Evolutionary conservation across 257 asterid genomes (phyloP).

Genomic region (Penstemon eatonii): DNA sequence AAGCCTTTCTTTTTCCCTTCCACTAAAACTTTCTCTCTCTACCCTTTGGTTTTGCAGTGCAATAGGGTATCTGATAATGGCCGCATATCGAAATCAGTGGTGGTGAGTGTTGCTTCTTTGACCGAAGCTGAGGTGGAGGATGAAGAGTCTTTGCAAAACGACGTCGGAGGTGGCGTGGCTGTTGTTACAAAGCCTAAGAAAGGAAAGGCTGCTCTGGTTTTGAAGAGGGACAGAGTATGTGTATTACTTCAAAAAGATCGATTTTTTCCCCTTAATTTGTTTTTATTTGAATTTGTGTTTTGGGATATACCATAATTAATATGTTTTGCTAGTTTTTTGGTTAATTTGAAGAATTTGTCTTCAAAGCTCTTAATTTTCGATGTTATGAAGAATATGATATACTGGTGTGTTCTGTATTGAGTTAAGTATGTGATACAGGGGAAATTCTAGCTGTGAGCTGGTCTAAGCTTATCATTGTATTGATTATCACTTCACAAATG

Average conservation of each 20-base stretch:
- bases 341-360: slow-evolving; percentile 3
- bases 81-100: slow-evolving; percentile 42
- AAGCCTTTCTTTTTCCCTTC: slow-evolving; percentile 27
- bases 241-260: neutral
- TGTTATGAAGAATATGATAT: too few species aligned
- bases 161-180: slow-evolving; percentile 38
- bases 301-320: slow-evolving; percentile 2
- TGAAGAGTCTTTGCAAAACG: slow-evolving; percentile 39
- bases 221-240: slow-evolving; percentile 84
- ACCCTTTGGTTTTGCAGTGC: slow-evolving; percentile 38
- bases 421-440: too few species aligned
- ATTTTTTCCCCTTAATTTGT: neutral
- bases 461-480: neutral
- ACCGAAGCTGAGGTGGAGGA: slow-evolving; percentile 50
- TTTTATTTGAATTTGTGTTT: neutral
- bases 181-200: slow-evolving; percentile 69
- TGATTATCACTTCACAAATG: neutral
- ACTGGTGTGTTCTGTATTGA: too few species aligned
- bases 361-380: too few species aligned
- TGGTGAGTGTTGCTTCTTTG: slow-evolving; percentile 42
- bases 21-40: slow-evolving; percentile 27
- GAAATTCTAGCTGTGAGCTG: neutral
- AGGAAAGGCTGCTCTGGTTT: slow-evolving; percentile 82
- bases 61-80: slow-evolving; percentile 38
- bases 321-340: neutral